phyloP scores from a whole-genome alignment of 2,329 filamentous ascomycete genomes.

The Setomelanomma holmii region DNA sequence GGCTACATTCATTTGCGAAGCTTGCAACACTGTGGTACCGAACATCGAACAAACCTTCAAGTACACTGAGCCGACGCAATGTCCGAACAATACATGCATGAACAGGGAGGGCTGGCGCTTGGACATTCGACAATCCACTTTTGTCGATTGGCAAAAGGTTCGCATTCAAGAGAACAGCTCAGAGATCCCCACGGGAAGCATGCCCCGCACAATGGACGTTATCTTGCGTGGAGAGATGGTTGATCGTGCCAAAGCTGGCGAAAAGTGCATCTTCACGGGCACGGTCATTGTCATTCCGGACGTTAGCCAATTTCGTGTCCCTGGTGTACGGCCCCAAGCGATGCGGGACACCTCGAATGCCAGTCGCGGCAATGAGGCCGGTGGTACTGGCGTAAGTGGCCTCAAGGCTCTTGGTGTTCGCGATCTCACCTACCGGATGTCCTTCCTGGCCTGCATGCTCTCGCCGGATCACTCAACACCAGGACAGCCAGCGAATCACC shows the following conservation, averaged over 20 bases:
- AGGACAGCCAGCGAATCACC: constrained; percentile 74
- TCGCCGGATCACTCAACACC: constrained; percentile 84
- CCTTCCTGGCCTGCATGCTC: constrained; percentile 97
- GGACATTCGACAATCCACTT: constrained; percentile 96
- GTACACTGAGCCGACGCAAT: constrained; percentile 96
- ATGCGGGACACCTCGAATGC: constrained; percentile 81
- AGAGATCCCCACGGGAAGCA: constrained; percentile 97
- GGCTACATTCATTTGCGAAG: constrained; percentile 90
- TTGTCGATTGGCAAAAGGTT: constrained; percentile 99
- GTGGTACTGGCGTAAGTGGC: constrained; percentile 83
- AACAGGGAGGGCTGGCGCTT: constrained; percentile 94
- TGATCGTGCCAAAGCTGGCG: constrained; percentile 93
- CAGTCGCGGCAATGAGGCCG: constrained; percentile 76
- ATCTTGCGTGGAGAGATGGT: constrained; percentile 97
- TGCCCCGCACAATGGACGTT: constrained; percentile 97
- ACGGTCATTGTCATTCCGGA: constrained; percentile 96
- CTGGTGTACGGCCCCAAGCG: constrained; percentile 82
- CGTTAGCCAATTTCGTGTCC: constrained; percentile 91
- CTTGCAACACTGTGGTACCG: constrained; percentile 81
- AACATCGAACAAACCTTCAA: constrained; percentile 98
- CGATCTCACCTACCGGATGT: constrained; percentile 92
- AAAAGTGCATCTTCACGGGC: constrained; percentile 98
- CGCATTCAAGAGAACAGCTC: constrained; percentile 98
- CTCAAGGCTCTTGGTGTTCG: constrained; percentile 92
- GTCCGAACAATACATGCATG: constrained; percentile 83